Conservation (phyloP, 192 early-diverging fungal genomes). For the Spizellomyces punctatus region DNA sequence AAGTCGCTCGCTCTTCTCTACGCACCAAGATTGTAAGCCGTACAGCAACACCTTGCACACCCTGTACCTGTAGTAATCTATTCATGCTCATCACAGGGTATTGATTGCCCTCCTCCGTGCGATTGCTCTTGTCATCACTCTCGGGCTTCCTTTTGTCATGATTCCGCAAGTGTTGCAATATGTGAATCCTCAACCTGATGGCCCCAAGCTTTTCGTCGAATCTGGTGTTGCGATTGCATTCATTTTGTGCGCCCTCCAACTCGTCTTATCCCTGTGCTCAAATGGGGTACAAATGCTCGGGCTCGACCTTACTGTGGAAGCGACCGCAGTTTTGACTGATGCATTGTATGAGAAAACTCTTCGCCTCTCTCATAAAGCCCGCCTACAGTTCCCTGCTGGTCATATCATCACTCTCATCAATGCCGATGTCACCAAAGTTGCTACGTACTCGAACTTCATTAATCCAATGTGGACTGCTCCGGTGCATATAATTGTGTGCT, state of each 20-base stretch:
- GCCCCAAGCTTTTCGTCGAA: neutral
- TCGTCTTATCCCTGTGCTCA: conserved; percentile 6
- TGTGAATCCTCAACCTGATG: conserved; percentile 12
- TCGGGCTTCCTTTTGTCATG: too few species aligned
- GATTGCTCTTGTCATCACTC: conserved; percentile 4
- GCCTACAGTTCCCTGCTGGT: conserved; percentile 13
- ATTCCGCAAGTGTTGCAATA: conserved; percentile 23
- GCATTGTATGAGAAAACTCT: conserved; percentile 22
- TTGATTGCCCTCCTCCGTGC: conserved; percentile 3
- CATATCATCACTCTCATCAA: conserved; percentile 17
- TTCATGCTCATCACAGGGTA: neutral
- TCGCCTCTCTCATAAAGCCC: conserved; percentile 8
- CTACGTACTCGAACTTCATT: neutral
- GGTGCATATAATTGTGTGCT: conserved; percentile 9
- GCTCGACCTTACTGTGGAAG: conserved; percentile 8
- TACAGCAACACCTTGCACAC: neutral
- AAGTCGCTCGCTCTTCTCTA: conserved; percentile 4
- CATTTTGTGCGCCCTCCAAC: conserved; percentile 26
- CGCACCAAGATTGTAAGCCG: neutral
- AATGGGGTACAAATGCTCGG: conserved; percentile 12
- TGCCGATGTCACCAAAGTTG: conserved; percentile 9
- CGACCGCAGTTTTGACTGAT: conserved; percentile 2
- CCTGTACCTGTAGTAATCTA: neutral
- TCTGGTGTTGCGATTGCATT: conserved; percentile 12
- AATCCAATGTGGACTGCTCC: neutral